Percentiles rank a stretch among this genome's conserved stretches.
Conservation (phyloP, 768 basidiomycete genomes). For the Suillus brevipes region DNA sequence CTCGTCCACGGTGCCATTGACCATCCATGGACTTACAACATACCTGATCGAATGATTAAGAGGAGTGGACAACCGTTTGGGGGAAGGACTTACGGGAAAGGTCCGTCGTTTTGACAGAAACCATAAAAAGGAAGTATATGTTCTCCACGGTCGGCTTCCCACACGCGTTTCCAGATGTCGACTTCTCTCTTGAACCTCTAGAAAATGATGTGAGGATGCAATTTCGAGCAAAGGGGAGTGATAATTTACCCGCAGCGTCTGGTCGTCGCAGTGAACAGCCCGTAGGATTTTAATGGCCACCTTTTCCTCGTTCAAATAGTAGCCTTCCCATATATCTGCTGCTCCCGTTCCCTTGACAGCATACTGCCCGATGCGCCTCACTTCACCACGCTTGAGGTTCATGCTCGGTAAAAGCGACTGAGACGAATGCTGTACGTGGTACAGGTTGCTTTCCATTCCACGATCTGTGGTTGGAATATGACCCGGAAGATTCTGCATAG, state of each 20-base stretch:
- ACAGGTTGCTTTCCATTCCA: constrained; percentile 51
- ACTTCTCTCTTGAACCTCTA: constrained; percentile 56
- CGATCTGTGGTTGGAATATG: constrained; percentile 30
- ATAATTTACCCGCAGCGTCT: constrained; percentile 40
- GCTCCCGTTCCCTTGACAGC: constrained; percentile 52
- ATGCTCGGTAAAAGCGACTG: constrained; percentile 49
- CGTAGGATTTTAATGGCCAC: constrained; percentile 59
- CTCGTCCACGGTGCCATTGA: constrained; percentile 48
- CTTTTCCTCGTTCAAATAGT: constrained; percentile 53
- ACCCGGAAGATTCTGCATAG: constrained; percentile 22
- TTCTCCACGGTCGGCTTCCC: constrained; percentile 50
- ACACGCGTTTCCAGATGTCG: constrained; percentile 54
- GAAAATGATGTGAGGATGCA: neutral
- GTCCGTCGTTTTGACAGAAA: constrained; percentile 55
- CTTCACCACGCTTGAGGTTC: constrained; percentile 54
- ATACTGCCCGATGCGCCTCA: constrained; percentile 45
- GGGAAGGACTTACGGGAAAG: constrained; percentile 46
- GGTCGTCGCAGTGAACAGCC: constrained; percentile 48
- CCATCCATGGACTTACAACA: constrained; percentile 60
- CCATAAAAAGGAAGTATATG: constrained; percentile 61
- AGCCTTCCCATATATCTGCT: constrained; percentile 58
- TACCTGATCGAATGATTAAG: constrained; percentile 36
- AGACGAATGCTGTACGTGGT: constrained; percentile 47
- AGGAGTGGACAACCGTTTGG: neutral
- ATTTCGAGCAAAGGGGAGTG: neutral